Base-by-base conservation (phyloP, 176 grass and related monocot species). In the Metroxylon sagu region DNA sequence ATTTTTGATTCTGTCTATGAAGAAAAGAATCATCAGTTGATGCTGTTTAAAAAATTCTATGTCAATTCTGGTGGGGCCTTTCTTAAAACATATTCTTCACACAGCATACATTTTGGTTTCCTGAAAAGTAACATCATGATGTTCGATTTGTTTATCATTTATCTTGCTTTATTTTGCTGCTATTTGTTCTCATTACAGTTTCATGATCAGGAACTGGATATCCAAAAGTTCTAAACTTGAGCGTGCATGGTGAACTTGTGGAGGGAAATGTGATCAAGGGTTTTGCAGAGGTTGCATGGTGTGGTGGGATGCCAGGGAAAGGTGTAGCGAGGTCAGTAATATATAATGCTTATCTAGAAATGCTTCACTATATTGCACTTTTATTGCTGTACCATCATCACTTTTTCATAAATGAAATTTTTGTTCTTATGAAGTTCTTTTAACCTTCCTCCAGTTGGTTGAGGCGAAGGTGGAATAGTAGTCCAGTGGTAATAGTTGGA, bases 221-320 rank as follows among this genome's bases (percentile, higher is more conserved):
- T 75, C 93, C 93, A 65, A 98, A 98, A 84, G 76, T 98, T 57
- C 70, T 98, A 35, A 82, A 76, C 75, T 39, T 92, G 68, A 70
- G 52, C 48, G 72, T 98, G 48, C 78, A 57, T 65, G 93, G 93
- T 70, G 87, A 98, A 61, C 71, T 89, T 77, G 81, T 85, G 59
- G 93, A 98, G 82, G 93, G 93, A 85, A 98, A 85, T 71, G 25
- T 81, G 49, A 61, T 98, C 61, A 78, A 62, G 67, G 93, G 87
- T 85, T 74, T 68, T 73, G 75, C 84, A 70, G 74, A 92, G 71
- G 77, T 92, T 85, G 93, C 93, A 25, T 98, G 87, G 87, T 98
- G 93, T 71, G 93, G 93, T 83, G 87, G 84, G 29, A 76, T 70
- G 16, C 87, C 84, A 12, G 87, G 87, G 30, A 98, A 85, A 85